Base-by-base conservation (phyloP, 1,284 basidiomycete genomes). In the Exobasidium rhododendri region DNA sequence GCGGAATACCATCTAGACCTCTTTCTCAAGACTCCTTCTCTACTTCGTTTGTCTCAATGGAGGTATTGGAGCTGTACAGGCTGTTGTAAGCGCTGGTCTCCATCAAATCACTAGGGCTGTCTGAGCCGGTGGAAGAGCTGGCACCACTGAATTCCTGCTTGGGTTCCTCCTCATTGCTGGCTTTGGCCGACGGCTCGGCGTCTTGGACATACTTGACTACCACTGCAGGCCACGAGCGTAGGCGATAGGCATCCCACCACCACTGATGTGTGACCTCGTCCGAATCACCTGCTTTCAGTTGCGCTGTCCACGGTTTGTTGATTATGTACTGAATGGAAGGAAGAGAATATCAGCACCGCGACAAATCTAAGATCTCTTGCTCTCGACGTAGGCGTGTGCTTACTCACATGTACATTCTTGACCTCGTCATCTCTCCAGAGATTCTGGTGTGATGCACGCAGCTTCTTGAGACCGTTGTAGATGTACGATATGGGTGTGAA, bases 401-500 rank as follows among this genome's bases (percentile, higher is more conserved):
- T 3, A 75, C 61, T 5, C 72, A 81, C 51, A 66, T 64, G 77
- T 29, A 61, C 65, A 55, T 82, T 75, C 20, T 79, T 71, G 32
- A 91, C 86, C 75, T 90, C 86, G 11, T 87, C 85, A 73, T 93
- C 90, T 40, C 84, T 80, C 92, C 92, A 94, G 68, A 89, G 80
- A 53, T 83, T 77, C 32, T 83, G 79, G 78, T 94, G 91, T 57
- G 88, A 84, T 49, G 83, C 74, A 53, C 87, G 84, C 65, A 91
- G 80, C 20, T 90, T 89, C 81, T 91, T 91, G 67, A 94, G 83
- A 0, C 90, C 91, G 70, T 94, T 94, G 81, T 92, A 93, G 63
- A 86, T 85, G 86, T 89, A 93, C 0, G 87, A 85, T 31, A 93
- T 80, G 10, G 88, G 86, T 60, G 82, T 87, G 87, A 82, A 83